These are phyloP conservation scores for Linnemannia hyalina DNA, from an alignment of 192 early-diverging fungal genomes.

Conservation along the genomic window DNA sequence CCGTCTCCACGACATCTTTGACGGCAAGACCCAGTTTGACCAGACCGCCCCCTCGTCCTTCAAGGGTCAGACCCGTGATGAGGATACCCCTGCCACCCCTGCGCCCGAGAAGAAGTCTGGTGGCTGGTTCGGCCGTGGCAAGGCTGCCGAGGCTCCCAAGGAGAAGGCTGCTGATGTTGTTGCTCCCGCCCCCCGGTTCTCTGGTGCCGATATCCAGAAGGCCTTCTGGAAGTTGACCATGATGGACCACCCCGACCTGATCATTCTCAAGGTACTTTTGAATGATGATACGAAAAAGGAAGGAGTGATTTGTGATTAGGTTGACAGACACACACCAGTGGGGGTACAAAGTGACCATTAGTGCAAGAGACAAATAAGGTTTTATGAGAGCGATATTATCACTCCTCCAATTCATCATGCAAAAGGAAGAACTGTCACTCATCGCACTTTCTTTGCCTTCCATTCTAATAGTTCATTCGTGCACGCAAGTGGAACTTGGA, in stretches of 20 bases:
- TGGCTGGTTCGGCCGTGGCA: constrained; percentile 45
- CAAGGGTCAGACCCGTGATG: constrained; percentile 53
- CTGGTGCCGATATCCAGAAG: constrained; percentile 39
- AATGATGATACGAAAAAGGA: not conserved
- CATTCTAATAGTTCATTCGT: constrained; percentile 72
- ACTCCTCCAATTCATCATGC: not conserved
- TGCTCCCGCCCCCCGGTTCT: constrained; percentile 45
- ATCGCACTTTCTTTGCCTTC: not conserved
- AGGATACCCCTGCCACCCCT: constrained; percentile 28
- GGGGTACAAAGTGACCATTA: not conserved
- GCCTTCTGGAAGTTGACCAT: constrained; percentile 53
- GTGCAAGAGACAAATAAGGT: not conserved
- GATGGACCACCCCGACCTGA: constrained; percentile 56
- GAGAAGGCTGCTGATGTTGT: constrained; percentile 11
- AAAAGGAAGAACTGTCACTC: not conserved
- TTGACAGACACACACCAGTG: not conserved
- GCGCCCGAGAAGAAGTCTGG: constrained; percentile 46
- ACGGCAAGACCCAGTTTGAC: constrained; percentile 54
- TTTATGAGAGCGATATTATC: not conserved
- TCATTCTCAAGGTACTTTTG: constrained; percentile 48
- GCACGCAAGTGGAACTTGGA: constrained; percentile 93
- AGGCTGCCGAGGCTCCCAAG: constrained; percentile 18
- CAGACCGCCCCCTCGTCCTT: constrained; percentile 55
- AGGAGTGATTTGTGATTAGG: not conserved
- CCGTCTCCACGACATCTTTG: constrained; percentile 57